phyloP scores from a whole-genome alignment of 208 protist genomes.

The Acanthamoeba healyi region DNA sequence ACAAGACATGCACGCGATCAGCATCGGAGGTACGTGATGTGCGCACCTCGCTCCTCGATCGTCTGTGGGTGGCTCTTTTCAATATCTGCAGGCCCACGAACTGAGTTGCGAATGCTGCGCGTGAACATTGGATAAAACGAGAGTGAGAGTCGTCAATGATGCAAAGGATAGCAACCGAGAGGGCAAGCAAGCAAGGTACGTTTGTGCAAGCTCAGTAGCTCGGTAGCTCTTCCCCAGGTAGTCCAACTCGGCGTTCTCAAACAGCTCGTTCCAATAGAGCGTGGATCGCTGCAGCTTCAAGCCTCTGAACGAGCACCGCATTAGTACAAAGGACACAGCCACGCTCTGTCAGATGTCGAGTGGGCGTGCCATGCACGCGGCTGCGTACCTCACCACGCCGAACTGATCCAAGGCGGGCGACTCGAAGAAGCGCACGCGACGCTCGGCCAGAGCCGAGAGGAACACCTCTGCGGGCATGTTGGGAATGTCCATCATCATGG shows the following conservation, averaged over 20 bases:
- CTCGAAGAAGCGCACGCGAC: slow-evolving; percentile 59
- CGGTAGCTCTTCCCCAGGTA: slow-evolving; percentile 16
- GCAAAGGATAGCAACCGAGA: not conserved
- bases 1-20: not conserved
- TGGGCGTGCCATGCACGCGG: not conserved
- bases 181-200: not conserved
- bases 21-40: not conserved
- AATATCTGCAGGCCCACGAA: not conserved
- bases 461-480: slow-evolving; percentile 51
- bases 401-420: slow-evolving; percentile 16
- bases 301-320: not conserved
- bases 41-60: not conserved
- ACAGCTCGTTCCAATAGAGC: slow-evolving; percentile 57
- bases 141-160: not conserved
- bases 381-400: not conserved
- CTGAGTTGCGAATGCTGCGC: not conserved
- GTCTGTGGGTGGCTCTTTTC: not conserved
- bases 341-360: too few species aligned
- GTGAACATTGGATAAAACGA: not conserved
- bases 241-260: slow-evolving; percentile 25
- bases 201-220: not conserved
- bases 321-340: too few species aligned
- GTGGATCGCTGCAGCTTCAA: slow-evolving; percentile 3
- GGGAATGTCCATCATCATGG: not conserved
- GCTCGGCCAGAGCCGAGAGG: slow-evolving; percentile 37